Percentiles rank a stretch among this genome's conserved stretches.
Evolutionary conservation across 2,329 filamentous ascomycete genomes (phyloP).

Genomic region (Lasiodiplodia theobromae): DNA sequence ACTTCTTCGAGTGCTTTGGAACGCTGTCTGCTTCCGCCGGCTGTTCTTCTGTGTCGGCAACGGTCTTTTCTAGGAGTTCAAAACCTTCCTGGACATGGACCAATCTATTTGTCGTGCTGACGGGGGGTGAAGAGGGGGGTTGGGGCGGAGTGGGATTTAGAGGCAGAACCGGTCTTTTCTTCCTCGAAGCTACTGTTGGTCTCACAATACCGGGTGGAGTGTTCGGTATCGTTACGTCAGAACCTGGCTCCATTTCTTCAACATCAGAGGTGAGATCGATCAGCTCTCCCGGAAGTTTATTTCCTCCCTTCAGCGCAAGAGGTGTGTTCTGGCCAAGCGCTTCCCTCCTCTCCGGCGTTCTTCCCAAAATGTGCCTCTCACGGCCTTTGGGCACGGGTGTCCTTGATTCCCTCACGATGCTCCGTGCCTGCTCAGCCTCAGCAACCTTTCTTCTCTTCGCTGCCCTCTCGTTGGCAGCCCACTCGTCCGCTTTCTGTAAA

Average conservation of each 20-base stretch:
- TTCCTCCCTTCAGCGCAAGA: neutral
- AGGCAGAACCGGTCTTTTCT: neutral
- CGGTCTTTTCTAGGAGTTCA: constrained; percentile 24
- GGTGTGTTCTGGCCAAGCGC: neutral
- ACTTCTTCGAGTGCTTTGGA: constrained; percentile 41
- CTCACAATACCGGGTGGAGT: constrained; percentile 13
- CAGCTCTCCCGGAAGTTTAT: neutral
- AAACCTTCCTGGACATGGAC: constrained; percentile 38
- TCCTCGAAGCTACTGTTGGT: neutral
- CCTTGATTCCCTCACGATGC: constrained; percentile 32
- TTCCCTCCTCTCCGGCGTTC: neutral
- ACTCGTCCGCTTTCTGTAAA: constrained; percentile 37
- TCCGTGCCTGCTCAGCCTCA: constrained; percentile 33
- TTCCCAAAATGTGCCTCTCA: neutral
- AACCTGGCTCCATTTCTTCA: constrained; percentile 10
- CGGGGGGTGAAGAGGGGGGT: constrained; percentile 46
- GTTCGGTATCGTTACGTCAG: constrained; percentile 26
- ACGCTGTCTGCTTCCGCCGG: constrained; percentile 12
- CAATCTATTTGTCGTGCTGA: constrained; percentile 47
- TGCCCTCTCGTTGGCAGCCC: constrained; percentile 41
- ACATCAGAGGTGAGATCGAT: constrained; percentile 27
- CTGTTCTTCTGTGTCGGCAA: constrained; percentile 24
- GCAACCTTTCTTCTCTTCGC: constrained; percentile 49
- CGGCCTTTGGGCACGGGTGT: constrained; percentile 20
- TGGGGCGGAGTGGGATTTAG: constrained; percentile 39